phyloP scores from a whole-genome alignment of 208 protist genomes.

The Wallacemonas collosoma region DNA sequence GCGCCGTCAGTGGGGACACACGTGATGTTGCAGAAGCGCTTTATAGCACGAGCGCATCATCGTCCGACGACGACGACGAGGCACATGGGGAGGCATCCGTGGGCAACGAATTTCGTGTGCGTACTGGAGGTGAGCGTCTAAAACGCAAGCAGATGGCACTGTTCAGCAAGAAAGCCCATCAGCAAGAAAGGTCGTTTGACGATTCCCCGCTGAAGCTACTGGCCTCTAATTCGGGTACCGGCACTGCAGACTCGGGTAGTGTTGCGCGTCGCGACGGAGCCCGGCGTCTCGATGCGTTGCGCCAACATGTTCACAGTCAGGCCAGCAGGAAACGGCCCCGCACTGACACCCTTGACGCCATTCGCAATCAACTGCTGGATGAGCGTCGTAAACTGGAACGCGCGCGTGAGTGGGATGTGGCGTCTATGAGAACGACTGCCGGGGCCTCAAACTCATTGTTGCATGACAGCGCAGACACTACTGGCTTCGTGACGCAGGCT shows the following conservation, averaged over 20 bases:
- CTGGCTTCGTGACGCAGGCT: background rate
- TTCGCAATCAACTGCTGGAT: constrained; percentile 31
- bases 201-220: constrained; percentile 35
- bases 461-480: no score
- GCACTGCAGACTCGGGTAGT: background rate
- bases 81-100: background rate
- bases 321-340: constrained; percentile 9
- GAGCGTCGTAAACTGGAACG: constrained; percentile 25
- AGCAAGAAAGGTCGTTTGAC: constrained; percentile 25
- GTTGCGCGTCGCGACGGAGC: background rate
- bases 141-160: constrained; percentile 2
- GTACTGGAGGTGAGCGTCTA: constrained; percentile 7
- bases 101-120: background rate
- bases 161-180: background rate
- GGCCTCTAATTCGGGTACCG: constrained; percentile 7
- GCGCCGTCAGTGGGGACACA: background rate
- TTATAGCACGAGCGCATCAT: background rate
- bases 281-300: background rate
- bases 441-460: no score
- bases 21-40: background rate
- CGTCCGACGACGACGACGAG: constrained; percentile 6
- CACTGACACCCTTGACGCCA: constrained; percentile 23
- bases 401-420: background rate
- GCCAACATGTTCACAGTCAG: background rate
- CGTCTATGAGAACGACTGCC: background rate